phyloP scores from a whole-genome alignment of 1,284 basidiomycete genomes.

The Papiliotrema flavescens region DNA sequence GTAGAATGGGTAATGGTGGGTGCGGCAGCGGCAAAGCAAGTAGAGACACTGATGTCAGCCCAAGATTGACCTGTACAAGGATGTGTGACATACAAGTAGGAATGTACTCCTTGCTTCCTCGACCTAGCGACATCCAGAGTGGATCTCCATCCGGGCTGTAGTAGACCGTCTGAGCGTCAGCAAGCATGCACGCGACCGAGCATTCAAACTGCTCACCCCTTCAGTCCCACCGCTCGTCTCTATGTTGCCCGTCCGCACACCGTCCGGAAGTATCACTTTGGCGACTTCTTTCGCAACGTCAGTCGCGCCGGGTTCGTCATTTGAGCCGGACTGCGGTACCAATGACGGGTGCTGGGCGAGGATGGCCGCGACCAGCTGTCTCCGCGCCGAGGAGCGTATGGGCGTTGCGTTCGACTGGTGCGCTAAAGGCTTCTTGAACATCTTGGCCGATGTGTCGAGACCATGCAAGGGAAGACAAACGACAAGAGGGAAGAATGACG shows the following conservation, averaged over 20 bases:
- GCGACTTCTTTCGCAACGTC: slow-evolving; percentile 38
- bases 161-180: slow-evolving; percentile 46
- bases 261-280: slow-evolving; percentile 40
- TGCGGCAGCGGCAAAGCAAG: slow-evolving; percentile 28
- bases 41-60: slow-evolving; percentile 40
- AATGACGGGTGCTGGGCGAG: slow-evolving; percentile 34
- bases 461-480: background rate
- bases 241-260: slow-evolving; percentile 33
- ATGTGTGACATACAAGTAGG: slow-evolving; percentile 57
- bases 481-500: background rate
- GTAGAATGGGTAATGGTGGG: slow-evolving; percentile 34
- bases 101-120: slow-evolving; percentile 56
- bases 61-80: background rate
- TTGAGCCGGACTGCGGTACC: background rate
- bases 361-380: slow-evolving; percentile 37
- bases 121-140: slow-evolving; percentile 72
- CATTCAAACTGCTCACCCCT: slow-evolving; percentile 30
- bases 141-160: slow-evolving; percentile 71
- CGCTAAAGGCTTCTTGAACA: slow-evolving; percentile 49
- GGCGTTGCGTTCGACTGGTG: slow-evolving; percentile 47
- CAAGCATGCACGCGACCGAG: slow-evolving; percentile 1
- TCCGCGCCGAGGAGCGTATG: slow-evolving; percentile 43
- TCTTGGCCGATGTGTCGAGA: slow-evolving; percentile 4
- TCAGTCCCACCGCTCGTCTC: slow-evolving; percentile 43
- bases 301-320: slow-evolving; percentile 7